Base-by-base conservation (phyloP, 2,329 filamentous ascomycete species). In the Penicillium sclerotiorum region DNA sequence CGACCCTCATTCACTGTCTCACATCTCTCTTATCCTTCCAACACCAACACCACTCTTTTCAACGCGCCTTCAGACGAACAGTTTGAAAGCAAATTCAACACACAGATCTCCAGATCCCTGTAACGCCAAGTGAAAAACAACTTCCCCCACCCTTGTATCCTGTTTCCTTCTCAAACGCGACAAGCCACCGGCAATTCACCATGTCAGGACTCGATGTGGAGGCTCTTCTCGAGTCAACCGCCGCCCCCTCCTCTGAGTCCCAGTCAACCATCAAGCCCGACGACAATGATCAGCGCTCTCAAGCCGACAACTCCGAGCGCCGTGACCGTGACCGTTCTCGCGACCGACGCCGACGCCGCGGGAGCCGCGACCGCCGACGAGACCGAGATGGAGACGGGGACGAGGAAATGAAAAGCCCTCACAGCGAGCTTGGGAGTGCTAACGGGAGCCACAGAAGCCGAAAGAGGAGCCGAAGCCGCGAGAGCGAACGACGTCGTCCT, bases 191-290 rank as follows among this genome's bases (percentile, higher is more conserved):
- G 30, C 59, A 56, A 56, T 57, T 43, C 73, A 77, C 61, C 61
- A 87, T 87, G 85, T 85, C 85, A 69, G 80, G 80, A 71, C 77
- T 87, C 61, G 90, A 95, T 68, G 90, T 96, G 63, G 92, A 96
- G 79, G 90, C 90, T 59, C 82, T 96, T 58, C 85, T 96, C 61
- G 91, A 96, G 73, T 89, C 88, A 44, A 90, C 89, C 56, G 89
- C 89, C 45, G 86, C 85, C 68, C 78, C 80, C 39, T n/a, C n/a
- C n/a, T n/a, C n/a, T n/a, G n/a, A n/a, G 57, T 68, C 36, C 64
- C 68, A 39, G 59, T n/a, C 69, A 15, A 50, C 66, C 32, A 60
- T 66, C 51, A 65, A 66, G 23, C 57, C 72, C 59, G 82, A 83
- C 56, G 81, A 84, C 57, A 76, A 78, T 58, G 82, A 85, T 59